These are phyloP conservation scores for Coemansia sp. DNA, from an alignment of 192 early-diverging fungal genomes.

Conservation along the genomic window DNA sequence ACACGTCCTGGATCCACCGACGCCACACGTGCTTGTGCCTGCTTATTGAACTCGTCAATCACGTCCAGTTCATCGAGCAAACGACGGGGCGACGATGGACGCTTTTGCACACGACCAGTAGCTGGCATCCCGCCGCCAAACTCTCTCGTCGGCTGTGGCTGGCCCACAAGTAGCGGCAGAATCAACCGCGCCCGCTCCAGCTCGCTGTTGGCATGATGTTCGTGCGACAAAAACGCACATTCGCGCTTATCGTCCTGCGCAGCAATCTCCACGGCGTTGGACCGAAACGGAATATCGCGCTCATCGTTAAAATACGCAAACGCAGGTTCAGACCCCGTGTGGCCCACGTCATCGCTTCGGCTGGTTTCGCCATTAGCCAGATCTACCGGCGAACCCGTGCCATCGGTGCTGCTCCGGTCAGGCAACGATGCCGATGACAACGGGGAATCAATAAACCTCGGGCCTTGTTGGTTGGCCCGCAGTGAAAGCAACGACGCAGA, in stretches of 20 bases:
- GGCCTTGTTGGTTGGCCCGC: slow-evolving; percentile 31
- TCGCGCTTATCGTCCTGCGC: slow-evolving; percentile 48
- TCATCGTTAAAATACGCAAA: slow-evolving; percentile 31
- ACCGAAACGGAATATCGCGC: slow-evolving; percentile 36
- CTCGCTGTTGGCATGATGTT: slow-evolving; percentile 12
- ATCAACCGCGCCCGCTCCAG: slow-evolving; percentile 28
- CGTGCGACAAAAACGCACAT: slow-evolving; percentile 40
- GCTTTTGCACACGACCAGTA: slow-evolving; percentile 9
- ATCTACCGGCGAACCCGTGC: background rate
- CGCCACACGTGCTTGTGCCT: slow-evolving; percentile 26
- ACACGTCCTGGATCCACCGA: slow-evolving; percentile 21
- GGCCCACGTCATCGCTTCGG: background rate
- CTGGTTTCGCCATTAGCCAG: background rate
- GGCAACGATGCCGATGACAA: slow-evolving; percentile 3
- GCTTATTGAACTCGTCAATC: slow-evolving; percentile 30
- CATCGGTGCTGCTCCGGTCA: background rate
- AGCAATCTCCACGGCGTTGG: slow-evolving; percentile 48
- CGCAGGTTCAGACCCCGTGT: background rate
- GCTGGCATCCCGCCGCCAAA: slow-evolving; percentile 1
- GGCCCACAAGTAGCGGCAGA: slow-evolving; percentile 27
- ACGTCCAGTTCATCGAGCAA: slow-evolving; percentile 29
- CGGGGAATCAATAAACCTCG: slow-evolving; percentile 1
- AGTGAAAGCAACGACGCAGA: slow-evolving; percentile 41
- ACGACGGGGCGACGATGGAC: slow-evolving; percentile 11
- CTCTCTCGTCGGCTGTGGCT: slow-evolving; percentile 22